Evolutionary conservation across 225 moss, liverwort and hornwort species (phyloP), one percentile per base, ranked within the genome.

Genomic region (Marchantia polymorpha): DNA sequence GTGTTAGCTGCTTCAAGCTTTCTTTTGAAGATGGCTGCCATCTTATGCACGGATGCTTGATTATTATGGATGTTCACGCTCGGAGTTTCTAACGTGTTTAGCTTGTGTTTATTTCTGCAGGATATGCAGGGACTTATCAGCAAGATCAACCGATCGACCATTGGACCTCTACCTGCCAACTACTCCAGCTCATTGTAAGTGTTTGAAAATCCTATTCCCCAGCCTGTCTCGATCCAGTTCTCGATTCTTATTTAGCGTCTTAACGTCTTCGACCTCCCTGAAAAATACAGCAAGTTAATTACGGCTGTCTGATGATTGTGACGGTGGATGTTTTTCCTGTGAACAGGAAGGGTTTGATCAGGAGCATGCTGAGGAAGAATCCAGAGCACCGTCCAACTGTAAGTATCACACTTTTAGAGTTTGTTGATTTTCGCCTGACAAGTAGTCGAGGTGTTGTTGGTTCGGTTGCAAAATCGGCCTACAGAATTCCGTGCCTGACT

Each of bases 121-220:
- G 99, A 99, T 66, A 99, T 99, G 99, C 99, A 99, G 86, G 99
- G 99, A 48, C 85, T 99, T 55, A 99, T 99, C 76, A 99, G 99
- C 81, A 99, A 99, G 84, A 99, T 99, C 39, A 99, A 99, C 76
- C 90, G 93, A 79, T 99, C 99, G 54, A 99, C 99, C 7, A 99
- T 99, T 72, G 99, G 99, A 64, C 99, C 99, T 11, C 89, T 99
- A 77, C 99, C 99, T 14, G 90, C 93, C 74, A 93, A 90, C 73
- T 99, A 92, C 77, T 92, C 95, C 27, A 95, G 95, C 70, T 85
- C 95, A 78, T 84, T 99, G 99, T 94, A 82, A 86, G 94, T 83
- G 19, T 11, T 12, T 25, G 12, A 11, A 52, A 9, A 49, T 12
- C 52, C 26, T 10, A 7, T 23, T 11, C 23, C 20, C 13, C 75